Evolutionary conservation across 306 rosid species (phyloP).

Genomic region (Fragaria ananassa): DNA sequence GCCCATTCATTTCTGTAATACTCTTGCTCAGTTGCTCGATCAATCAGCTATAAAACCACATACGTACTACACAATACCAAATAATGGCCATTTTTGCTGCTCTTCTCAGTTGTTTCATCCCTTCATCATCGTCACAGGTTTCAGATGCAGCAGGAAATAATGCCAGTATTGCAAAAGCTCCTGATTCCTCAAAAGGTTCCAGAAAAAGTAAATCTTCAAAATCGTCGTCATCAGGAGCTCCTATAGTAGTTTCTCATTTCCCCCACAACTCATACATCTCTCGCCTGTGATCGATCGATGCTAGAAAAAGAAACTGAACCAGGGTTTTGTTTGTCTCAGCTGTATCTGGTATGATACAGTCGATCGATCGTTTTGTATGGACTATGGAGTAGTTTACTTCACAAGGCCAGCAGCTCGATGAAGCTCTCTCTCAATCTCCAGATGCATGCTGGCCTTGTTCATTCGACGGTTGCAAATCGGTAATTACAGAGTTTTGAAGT

Average conservation of each 20-base stretch:
- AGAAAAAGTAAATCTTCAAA: neutral
- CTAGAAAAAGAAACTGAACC: too few species aligned
- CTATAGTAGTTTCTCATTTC: conserved; percentile 15
- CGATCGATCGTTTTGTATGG: too few species aligned
- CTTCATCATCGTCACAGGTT: neutral
- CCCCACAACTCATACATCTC: conserved; percentile 20
- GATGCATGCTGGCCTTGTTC: too few species aligned
- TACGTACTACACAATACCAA: neutral
- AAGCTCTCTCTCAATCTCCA: too few species aligned
- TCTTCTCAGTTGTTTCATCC: conserved; percentile 4
- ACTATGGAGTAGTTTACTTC: too few species aligned
- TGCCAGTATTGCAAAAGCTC: neutral
- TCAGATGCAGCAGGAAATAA: neutral
- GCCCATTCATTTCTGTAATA: neutral
- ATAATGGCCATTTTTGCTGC: neutral
- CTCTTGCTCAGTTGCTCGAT: neutral
- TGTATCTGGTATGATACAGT: too few species aligned
- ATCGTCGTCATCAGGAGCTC: conserved; percentile 6
- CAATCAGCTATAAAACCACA: neutral
- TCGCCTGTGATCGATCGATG: conserved; percentile 1
- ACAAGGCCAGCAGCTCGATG: too few species aligned
- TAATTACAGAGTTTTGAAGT: too few species aligned
- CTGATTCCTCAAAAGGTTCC: neutral
- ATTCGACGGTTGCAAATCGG: too few species aligned
- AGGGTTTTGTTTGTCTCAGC: too few species aligned